These are phyloP conservation scores for Omphalotus olearius DNA, from an alignment of 1,284 basidiomycete genomes.

Conservation along the genomic window DNA sequence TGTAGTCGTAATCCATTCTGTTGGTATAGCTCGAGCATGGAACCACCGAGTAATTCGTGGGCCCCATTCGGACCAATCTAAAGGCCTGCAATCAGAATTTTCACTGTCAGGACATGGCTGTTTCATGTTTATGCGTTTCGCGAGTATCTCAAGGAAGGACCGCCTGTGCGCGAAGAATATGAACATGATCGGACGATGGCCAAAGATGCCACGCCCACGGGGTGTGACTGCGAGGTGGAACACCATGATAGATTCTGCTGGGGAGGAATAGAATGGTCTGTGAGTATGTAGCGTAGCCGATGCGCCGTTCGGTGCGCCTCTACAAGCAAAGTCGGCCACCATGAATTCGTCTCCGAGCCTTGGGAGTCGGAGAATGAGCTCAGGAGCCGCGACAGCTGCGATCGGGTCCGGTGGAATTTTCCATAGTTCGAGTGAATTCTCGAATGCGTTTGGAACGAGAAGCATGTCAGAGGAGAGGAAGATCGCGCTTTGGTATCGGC, in stretches of 20 bases:
- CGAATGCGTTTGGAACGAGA: constrained; percentile 9
- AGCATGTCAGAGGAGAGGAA: constrained; percentile 7
- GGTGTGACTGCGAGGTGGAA: constrained; percentile 10
- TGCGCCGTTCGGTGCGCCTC: constrained; percentile 10
- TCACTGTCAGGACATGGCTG: background rate
- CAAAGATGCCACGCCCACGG: background rate
- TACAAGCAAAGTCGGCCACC: constrained; percentile 9
- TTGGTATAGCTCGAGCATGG: constrained; percentile 5
- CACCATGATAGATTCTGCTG: constrained; percentile 8
- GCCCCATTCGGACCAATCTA: constrained; percentile 10
- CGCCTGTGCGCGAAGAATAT: constrained; percentile 11
- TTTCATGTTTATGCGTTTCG: background rate
- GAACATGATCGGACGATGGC: constrained; percentile 2
- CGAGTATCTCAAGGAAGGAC: constrained; percentile 2
- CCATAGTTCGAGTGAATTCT: constrained; percentile 11
- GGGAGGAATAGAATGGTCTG: constrained; percentile 10
- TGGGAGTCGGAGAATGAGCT: constrained; percentile 4
- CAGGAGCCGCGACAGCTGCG: background rate
- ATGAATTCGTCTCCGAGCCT: background rate
- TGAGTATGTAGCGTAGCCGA: background rate
- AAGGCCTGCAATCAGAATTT: background rate
- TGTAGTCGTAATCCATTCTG: constrained; percentile 13
- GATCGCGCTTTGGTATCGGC: constrained; percentile 11
- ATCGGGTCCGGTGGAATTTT: background rate
- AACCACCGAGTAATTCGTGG: constrained; percentile 7